Evolutionary conservation across 345 rosid species (phyloP), one percentile per base, ranked within the genome.

Genomic region (Eucalyptus dawsonii): DNA sequence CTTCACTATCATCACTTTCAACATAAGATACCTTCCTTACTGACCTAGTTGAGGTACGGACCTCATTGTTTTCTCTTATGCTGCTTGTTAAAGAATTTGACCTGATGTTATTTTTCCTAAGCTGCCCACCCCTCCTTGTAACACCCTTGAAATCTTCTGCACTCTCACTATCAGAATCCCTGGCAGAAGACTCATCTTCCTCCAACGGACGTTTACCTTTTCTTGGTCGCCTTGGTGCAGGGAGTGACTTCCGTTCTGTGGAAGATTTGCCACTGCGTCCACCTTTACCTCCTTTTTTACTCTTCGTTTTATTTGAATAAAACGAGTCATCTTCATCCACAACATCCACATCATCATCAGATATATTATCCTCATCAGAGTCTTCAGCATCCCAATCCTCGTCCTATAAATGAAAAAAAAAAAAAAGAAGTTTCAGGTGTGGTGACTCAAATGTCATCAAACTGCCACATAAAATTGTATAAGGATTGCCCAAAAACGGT

Each of bases 1-100:
- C 99, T 94, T 98, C 99, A 91, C 99, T 98, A 93, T 96, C 99
- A 86, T 98, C 99, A 91, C 99, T 98, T 94, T 98, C 99, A 86
- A 94, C 99, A 95, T 98, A 98, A 50, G 99, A 98, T 69, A 98
- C 99, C 94, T 98, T 98, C 88, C 98, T 96, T 90, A 95, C 94
- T 44, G 99, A 95, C 95, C 99, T 93, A 90, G 93, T 94, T 88
- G 99, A 98, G 90, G 95, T 94, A 88, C 99, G 99, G 87, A 96
- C 96, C 93, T 98, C 99, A 87, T 89, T 94, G 91, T 91, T 92
- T 90, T 95, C 94, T 89, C 95, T 96, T 87, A 86, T 90, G 76
- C 88, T 81, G 56, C 81, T 89, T 45, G 92, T 86, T 6, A 56
- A 91, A 90, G 90, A 85, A 44, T 94, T 91, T 40, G 94, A 93